These are phyloP conservation scores for Cryptococcus amylolentus DNA, from an alignment of 1,284 basidiomycete species.

Conservation along the genomic window DNA sequence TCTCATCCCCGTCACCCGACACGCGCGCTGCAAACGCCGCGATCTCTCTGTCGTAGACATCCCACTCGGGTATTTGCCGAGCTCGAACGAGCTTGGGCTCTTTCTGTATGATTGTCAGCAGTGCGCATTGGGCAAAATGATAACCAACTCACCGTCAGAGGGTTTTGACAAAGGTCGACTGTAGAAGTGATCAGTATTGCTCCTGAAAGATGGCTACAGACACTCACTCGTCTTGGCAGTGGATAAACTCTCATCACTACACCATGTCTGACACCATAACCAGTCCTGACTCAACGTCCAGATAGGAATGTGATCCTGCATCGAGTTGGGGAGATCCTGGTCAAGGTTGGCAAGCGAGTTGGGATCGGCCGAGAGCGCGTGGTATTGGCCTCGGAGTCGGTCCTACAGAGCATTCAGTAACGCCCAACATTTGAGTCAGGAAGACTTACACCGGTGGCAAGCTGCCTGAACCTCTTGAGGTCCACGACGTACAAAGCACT, in stretches of 20 bases:
- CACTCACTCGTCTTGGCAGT: conserved; percentile 53
- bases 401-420: conserved; percentile 56
- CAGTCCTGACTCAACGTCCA: conserved; percentile 83
- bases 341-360: conserved; percentile 92
- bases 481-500: conserved; percentile 96
- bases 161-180: conserved; percentile 92
- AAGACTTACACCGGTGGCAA: conserved; percentile 70
- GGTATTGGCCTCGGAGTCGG: conserved; percentile 86
- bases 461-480: conserved; percentile 85
- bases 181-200: conserved; percentile 47
- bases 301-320: conserved; percentile 82
- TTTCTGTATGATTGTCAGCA: conserved; percentile 58
- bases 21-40: conserved; percentile 62
- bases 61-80: conserved; percentile 96
- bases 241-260: conserved; percentile 51
- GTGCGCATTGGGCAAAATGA: neutral
- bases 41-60: conserved; percentile 69
- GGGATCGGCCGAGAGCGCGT: conserved; percentile 87
- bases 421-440: neutral
- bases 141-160: conserved; percentile 65
- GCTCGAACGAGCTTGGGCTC: conserved; percentile 92
- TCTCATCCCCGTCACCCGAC: conserved; percentile 16
- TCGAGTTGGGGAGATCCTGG: conserved; percentile 92
- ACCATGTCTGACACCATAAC: conserved; percentile 72
- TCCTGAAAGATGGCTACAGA: neutral